Percentiles rank a stretch among this genome's conserved stretches.
Conservation (phyloP, 257 asterid genomes). For the Penstemon barbatus region DNA sequence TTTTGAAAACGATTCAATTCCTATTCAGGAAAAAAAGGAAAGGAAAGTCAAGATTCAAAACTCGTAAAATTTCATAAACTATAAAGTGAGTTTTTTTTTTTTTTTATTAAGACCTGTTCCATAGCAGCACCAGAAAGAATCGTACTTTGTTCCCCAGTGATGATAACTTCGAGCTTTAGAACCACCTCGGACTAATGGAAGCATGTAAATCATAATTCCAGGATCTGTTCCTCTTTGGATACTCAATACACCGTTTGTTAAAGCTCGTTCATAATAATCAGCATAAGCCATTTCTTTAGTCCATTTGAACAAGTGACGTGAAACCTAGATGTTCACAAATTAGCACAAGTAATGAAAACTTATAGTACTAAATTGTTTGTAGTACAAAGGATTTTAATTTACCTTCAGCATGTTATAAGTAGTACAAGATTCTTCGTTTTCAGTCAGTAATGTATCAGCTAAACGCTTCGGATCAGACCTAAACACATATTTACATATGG, state of each 20-base stretch:
- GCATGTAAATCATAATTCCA: slow-evolving; percentile 92
- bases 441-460: slow-evolving; percentile 53
- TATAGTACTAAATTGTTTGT: background rate
- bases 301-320: slow-evolving; percentile 85
- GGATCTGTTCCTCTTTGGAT: slow-evolving; percentile 91
- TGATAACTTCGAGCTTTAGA: slow-evolving; percentile 82
- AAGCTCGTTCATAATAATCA: slow-evolving; percentile 84
- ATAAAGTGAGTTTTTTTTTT: background rate
- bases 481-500: slow-evolving; percentile 3
- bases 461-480: slow-evolving; percentile 82
- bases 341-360: background rate
- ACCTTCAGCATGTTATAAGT: slow-evolving; percentile 97
- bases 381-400: background rate
- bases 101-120: slow-evolving; percentile 69
- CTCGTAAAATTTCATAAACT: background rate
- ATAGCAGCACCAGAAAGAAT: slow-evolving; percentile 94
- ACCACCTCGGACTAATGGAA: slow-evolving; percentile 66
- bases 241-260: slow-evolving; percentile 86
- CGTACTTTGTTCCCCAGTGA: slow-evolving; percentile 71
- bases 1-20: slow-evolving; percentile 87
- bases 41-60: background rate
- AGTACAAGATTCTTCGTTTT: slow-evolving; percentile 90
- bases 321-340: slow-evolving; percentile 50
- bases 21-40: slow-evolving; percentile 26
- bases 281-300: slow-evolving; percentile 86